These are phyloP conservation scores for Cryptococcus wingfieldii DNA, from an alignment of 1,284 basidiomycete species.

Conservation along the genomic window DNA sequence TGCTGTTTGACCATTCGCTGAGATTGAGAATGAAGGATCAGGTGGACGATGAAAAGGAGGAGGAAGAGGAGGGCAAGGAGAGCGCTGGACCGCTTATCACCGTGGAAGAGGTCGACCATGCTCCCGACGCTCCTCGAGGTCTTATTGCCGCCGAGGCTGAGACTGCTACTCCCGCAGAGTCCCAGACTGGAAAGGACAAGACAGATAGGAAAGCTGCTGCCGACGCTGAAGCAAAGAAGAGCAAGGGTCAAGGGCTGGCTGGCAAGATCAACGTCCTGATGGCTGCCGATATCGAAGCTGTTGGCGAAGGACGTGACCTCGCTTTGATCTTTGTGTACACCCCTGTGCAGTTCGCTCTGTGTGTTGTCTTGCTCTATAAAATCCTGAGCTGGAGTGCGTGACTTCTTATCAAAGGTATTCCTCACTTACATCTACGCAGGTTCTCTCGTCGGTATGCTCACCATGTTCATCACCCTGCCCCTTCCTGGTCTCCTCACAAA, in stretches of 20 bases:
- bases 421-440: too few relatives aligned
- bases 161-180: conserved; percentile 2
- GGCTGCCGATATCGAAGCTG: conserved; percentile 45
- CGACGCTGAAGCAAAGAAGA: conserved; percentile 19
- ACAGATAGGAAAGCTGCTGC: conserved; percentile 9
- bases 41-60: conserved; percentile 20
- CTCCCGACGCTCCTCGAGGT: conserved; percentile 6
- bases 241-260: conserved; percentile 49
- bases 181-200: conserved; percentile 12
- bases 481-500: conserved; percentile 52
- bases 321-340: conserved; percentile 39
- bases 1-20: conserved; percentile 66
- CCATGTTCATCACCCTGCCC: conserved; percentile 55
- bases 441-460: conserved; percentile 56
- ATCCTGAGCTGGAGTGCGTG: conserved; percentile 46
- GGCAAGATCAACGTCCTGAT: conserved; percentile 61
- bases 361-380: conserved; percentile 37
- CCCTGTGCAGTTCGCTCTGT: conserved; percentile 41
- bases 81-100: conserved; percentile 15
- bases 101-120: conserved; percentile 19
- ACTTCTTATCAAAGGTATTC: too few relatives aligned
- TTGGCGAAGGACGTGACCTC: conserved; percentile 44
- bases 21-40: conserved; percentile 58
- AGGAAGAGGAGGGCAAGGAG: conserved; percentile 16
- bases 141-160: conserved; percentile 1